Base-by-base conservation (phyloP, 2,329 filamentous ascomycete genomes). In the Fusarium ambrosium region DNA sequence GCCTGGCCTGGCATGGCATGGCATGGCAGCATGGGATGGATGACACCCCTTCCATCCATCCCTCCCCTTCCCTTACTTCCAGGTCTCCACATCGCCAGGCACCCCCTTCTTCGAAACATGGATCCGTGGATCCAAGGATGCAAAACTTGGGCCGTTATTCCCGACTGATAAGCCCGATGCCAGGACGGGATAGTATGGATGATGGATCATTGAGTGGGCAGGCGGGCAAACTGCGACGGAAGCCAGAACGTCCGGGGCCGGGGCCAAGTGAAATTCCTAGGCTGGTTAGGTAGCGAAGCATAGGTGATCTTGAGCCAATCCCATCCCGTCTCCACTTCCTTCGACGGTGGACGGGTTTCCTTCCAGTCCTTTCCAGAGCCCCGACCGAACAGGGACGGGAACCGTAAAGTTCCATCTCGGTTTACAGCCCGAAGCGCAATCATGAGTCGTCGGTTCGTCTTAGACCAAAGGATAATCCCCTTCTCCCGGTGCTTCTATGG, bases 321-420 rank as follows among this genome's bases (percentile, higher is more conserved):
- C 60, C 7, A 3, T 55, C 27, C 48, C 48, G 48, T 55, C 48
- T 32, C 72, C 72, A 75, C 72, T 73, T 70, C 69, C 72, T 73
- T 69, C 72, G 58, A 56, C 72, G 72, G 29, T 32, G 29, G 58
- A 56, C 72, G 72, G 72, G n/a, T 56, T 73, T 73, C 59, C 72
- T 74, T 74, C 72, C 72, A 75, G 65, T 75, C 72, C 64, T 58
- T 75, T 74, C 70, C 53, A 75, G 71, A 74, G 37, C 68, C 32
- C 72, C 72, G 72, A 74, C 64, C 62, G 63, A 65, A 62, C 66
- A 63, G 66, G 63, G 68, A 71, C 68, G 71, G 58, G 70, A 39
- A 39, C 45, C 43, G 48, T 63, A 24, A 36, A 64, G 58, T 64
- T 64, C 48, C 39, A 61, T 37, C 60, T 69, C 14, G 60, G n/a